phyloP scores from a whole-genome alignment of 345 rosid genomes.

The Rhodamnia rubescens region DNA sequence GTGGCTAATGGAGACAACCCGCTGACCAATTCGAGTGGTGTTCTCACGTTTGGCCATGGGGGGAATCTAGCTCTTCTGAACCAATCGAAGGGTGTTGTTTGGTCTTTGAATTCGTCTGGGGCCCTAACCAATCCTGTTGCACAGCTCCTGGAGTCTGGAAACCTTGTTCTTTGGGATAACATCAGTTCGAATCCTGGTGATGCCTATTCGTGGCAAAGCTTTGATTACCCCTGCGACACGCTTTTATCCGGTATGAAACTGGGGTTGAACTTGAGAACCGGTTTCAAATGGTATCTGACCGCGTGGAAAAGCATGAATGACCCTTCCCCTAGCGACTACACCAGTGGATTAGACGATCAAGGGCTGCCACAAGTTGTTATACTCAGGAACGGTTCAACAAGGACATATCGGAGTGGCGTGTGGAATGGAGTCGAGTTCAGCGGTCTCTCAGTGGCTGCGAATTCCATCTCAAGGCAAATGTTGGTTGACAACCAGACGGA shows the following conservation, averaged over 20 bases:
- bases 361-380: slow-evolving; percentile 19
- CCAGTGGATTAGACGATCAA: neutral
- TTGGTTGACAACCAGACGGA: slow-evolving; percentile 3
- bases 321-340: slow-evolving; percentile 14
- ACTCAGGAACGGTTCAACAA: neutral
- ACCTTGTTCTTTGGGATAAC: slow-evolving; percentile 7
- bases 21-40: slow-evolving; percentile 1
- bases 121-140: neutral
- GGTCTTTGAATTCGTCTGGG: slow-evolving; percentile 14
- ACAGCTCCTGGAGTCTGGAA: slow-evolving; percentile 21
- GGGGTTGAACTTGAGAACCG: slow-evolving; percentile 1
- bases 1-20: slow-evolving; percentile 29
- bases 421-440: slow-evolving; percentile 29
- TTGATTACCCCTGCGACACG: slow-evolving; percentile 22
- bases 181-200: neutral
- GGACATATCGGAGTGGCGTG: slow-evolving; percentile 5
- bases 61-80: slow-evolving; percentile 3
- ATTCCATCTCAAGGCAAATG: neutral
- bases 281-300: neutral
- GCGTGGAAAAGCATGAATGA: slow-evolving; percentile 18
- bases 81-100: neutral
- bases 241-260: slow-evolving; percentile 24
- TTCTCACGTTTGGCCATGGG: slow-evolving; percentile 2
- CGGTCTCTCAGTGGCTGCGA: slow-evolving; percentile 7
- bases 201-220: slow-evolving; percentile 22